Conservation (phyloP, 2,329 filamentous ascomycete genomes). For the Elsinoe fawcettii region DNA sequence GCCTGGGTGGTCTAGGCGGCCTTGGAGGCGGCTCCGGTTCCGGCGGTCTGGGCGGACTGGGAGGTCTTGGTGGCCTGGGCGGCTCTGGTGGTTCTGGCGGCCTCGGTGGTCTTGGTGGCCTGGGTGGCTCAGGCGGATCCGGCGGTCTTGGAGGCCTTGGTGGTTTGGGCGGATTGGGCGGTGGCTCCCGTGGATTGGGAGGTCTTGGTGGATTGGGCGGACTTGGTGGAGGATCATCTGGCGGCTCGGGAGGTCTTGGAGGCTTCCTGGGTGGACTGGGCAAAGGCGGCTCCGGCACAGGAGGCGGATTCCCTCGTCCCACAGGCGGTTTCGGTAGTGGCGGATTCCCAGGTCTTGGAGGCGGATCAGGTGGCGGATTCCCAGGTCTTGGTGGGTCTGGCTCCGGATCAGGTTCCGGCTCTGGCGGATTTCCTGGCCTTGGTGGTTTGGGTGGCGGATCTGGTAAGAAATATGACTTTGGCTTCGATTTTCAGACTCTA, state of each 20-base stretch:
- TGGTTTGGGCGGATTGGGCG: background rate
- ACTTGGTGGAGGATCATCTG: background rate
- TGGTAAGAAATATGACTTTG: background rate
- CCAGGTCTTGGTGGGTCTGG: background rate
- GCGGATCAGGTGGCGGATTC: background rate
- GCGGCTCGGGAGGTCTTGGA: background rate
- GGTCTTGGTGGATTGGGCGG: background rate
- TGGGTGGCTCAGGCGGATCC: background rate
- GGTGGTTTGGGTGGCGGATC: background rate
- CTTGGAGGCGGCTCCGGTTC: background rate
- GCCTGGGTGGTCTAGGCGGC: background rate
- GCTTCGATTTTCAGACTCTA: too few relatives aligned
- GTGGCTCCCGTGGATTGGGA: background rate
- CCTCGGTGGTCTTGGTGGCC: background rate
- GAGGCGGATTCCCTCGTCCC: background rate
- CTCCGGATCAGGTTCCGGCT: background rate
- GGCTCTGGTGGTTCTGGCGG: background rate
- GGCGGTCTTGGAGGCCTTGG: background rate
- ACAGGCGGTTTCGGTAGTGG: background rate
- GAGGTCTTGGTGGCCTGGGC: slow-evolving; percentile 8
- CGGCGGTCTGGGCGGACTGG: background rate
- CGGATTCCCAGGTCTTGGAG: background rate
- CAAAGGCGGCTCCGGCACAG: slow-evolving; percentile 1
- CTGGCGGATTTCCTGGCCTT: slow-evolving; percentile 11
- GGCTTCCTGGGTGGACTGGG: background rate